These are phyloP conservation scores for Penicillium coffeae DNA, from an alignment of 495 filamentous ascomycete species.

Conservation along the genomic window DNA sequence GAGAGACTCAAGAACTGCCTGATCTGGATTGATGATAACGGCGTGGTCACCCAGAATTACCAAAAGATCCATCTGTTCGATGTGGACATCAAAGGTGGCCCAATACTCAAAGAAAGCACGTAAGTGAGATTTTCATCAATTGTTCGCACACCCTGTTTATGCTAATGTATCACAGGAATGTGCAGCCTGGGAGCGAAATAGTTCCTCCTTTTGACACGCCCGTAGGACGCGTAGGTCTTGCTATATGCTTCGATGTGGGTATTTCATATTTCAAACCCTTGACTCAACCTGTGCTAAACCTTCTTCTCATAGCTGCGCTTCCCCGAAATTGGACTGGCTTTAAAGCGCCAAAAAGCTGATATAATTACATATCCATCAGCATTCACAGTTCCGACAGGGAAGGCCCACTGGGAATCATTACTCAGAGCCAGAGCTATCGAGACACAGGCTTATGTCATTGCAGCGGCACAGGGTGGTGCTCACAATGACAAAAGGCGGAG, in stretches of 20 bases:
- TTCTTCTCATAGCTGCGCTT: slow-evolving; percentile 60
- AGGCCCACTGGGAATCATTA: slow-evolving; percentile 79
- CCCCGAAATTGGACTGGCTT: slow-evolving; percentile 66
- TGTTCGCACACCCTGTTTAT: neutral
- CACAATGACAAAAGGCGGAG: slow-evolving; percentile 78
- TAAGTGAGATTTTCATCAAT: slow-evolving; percentile 14
- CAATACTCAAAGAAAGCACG: slow-evolving; percentile 59
- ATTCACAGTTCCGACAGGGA: slow-evolving; percentile 84
- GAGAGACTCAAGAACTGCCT: slow-evolving; percentile 59
- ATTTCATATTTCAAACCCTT: neutral
- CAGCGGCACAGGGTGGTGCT: slow-evolving; percentile 75
- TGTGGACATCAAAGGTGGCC: slow-evolving; percentile 61
- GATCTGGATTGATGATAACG: slow-evolving; percentile 65
- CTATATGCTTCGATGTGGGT: slow-evolving; percentile 85
- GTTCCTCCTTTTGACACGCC: slow-evolving; percentile 66
- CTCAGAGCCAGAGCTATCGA: slow-evolving; percentile 84
- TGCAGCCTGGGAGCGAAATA: slow-evolving; percentile 57
- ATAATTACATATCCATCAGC: slow-evolving; percentile 85
- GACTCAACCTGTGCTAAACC: neutral
- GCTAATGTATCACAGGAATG: slow-evolving; percentile 35
- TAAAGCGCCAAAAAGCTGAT: slow-evolving; percentile 65
- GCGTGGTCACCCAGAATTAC: slow-evolving; percentile 59
- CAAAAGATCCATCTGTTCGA: slow-evolving; percentile 81
- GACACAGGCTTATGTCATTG: slow-evolving; percentile 81
- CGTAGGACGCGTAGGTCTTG: slow-evolving; percentile 69